Evolutionary conservation across 2,329 filamentous ascomycete genomes (phyloP).

Genomic region (Cryphonectria japonica): DNA sequence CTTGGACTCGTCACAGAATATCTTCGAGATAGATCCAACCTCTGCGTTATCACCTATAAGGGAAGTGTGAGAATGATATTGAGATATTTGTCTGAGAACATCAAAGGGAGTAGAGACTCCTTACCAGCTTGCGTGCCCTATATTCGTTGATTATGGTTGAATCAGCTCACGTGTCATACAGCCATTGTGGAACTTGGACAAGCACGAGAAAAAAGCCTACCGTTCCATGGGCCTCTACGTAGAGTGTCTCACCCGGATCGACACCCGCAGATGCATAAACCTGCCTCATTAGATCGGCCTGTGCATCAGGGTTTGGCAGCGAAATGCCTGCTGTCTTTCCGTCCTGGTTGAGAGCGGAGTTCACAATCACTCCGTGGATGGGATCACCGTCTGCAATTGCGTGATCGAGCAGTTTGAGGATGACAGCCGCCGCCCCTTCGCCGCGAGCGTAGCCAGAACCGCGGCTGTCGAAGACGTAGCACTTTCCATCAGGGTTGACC

Average conservation of each 20-base stretch:
- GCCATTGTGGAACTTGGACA: not conserved
- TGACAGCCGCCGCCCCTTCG: conserved; percentile 43
- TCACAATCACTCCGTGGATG: conserved; percentile 37
- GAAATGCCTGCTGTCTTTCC: conserved; percentile 45
- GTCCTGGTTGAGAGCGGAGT: conserved; percentile 44
- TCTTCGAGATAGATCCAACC: conserved; percentile 11
- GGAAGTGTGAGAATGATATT: not conserved
- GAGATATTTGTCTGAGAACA: not conserved
- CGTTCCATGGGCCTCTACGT: conserved; percentile 39
- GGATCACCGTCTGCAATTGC: conserved; percentile 41
- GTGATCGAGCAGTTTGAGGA: conserved; percentile 44
- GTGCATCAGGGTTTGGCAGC: conserved; percentile 36
- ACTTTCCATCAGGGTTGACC: conserved; percentile 33
- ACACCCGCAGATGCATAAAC: conserved; percentile 32
- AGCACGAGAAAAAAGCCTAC: conserved; percentile 9
- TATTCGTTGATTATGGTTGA: not conserved
- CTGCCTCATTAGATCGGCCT: conserved; percentile 31
- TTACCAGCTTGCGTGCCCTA: conserved; percentile 13
- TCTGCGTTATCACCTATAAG: conserved; percentile 13
- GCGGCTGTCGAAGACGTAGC: conserved; percentile 37
- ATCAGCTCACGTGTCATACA: not conserved
- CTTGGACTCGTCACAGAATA: conserved; percentile 1
- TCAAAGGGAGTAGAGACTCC: not conserved
- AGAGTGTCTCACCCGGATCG: conserved; percentile 28
- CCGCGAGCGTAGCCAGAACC: conserved; percentile 44